Evolutionary conservation across 768 basidiomycete genomes (phyloP).

Genomic region (Glaciozyma martinii): DNA sequence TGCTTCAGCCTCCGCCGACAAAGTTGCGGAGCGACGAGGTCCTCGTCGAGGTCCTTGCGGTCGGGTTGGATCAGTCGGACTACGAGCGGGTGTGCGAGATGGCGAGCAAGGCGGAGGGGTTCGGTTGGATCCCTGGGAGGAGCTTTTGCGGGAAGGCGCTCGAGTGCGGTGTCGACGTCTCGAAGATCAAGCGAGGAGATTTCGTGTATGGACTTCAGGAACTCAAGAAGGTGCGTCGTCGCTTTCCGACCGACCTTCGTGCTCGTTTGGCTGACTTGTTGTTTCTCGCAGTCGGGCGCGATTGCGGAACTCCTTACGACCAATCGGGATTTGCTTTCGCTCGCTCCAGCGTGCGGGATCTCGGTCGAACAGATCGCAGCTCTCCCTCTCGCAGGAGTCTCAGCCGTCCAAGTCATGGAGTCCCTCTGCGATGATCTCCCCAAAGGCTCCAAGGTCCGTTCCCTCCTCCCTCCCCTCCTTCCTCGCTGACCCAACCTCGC

Average conservation of each 20-base stretch:
- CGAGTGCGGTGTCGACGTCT: slow-evolving; percentile 27
- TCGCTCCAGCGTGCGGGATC: slow-evolving; percentile 28
- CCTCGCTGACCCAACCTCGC: background rate
- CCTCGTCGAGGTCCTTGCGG: slow-evolving; percentile 34
- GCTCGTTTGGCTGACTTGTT: background rate
- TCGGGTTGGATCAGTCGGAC: slow-evolving; percentile 34
- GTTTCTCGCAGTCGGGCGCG: slow-evolving; percentile 27
- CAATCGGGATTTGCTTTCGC: slow-evolving; percentile 29
- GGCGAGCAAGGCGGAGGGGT: slow-evolving; percentile 20
- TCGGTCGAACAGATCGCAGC: slow-evolving; percentile 32
- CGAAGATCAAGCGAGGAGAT: slow-evolving; percentile 30
- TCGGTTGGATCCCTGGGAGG: slow-evolving; percentile 34
- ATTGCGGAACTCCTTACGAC: slow-evolving; percentile 32
- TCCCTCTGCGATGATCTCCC: slow-evolving; percentile 20
- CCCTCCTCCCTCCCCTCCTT: background rate
- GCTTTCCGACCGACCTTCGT: background rate
- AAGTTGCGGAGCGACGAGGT: slow-evolving; percentile 29
- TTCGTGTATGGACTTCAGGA: slow-evolving; percentile 34
- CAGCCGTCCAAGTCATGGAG: slow-evolving; percentile 31
- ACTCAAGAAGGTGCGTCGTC: slow-evolving; percentile 21
- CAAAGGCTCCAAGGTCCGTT: slow-evolving; percentile 23
- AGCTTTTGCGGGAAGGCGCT: slow-evolving; percentile 35
- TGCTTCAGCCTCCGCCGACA: slow-evolving; percentile 16
- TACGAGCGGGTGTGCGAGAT: slow-evolving; percentile 28
- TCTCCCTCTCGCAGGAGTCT: slow-evolving; percentile 29